A percentile compares a stretch with the other conserved stretches of the same genome.
Evolutionary conservation across 2,329 filamentous ascomycete species (phyloP).

Genomic region (Fusarium albidum): DNA sequence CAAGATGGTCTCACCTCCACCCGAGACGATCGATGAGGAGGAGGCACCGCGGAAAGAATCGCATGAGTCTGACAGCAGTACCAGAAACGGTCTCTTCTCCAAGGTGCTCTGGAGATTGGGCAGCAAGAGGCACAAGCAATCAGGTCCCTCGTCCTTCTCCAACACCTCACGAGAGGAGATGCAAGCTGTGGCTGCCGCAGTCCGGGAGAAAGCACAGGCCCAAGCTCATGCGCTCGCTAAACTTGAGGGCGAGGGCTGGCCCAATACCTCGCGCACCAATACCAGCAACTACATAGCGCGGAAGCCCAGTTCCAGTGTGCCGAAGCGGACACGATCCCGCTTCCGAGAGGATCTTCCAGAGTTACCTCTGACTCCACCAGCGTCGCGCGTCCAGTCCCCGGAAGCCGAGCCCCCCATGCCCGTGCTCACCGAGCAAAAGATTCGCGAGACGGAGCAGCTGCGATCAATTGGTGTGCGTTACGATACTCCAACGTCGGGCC

Average conservation of each 20-base stretch:
- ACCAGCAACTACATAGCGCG: conserved; percentile 41
- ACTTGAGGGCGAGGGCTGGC: conserved; percentile 45
- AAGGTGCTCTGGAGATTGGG: conserved; percentile 79
- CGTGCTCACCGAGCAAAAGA: conserved; percentile 39
- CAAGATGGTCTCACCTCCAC: conserved; percentile 47
- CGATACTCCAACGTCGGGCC: conserved; percentile 56
- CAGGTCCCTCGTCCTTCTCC: conserved; percentile 80
- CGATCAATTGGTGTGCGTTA: conserved; percentile 46
- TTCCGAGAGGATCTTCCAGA: conserved; percentile 94
- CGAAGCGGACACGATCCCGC: conserved; percentile 85
- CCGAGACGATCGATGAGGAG: conserved; percentile 54
- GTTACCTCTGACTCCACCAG: conserved; percentile 83
- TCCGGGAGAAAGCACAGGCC: conserved; percentile 40
- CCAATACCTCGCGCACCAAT: conserved; percentile 17
- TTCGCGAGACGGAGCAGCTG: conserved; percentile 36
- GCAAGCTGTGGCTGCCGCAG: conserved; percentile 47
- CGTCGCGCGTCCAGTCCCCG: conserved; percentile 81
- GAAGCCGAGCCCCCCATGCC: conserved; percentile 63
- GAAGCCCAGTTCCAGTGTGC: conserved; percentile 56
- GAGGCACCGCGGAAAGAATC: conserved; percentile 63
- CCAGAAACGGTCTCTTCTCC: conserved; percentile 54
- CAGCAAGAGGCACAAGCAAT: conserved; percentile 63
- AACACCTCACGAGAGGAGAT: conserved; percentile 93
- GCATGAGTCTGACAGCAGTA: conserved; percentile 64
- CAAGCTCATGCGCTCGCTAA: conserved; percentile 47